Percentiles rank a stretch among this genome's conserved stretches.
Evolutionary conservation across 768 basidiomycete species (phyloP).

Genomic region (Mycena vulgaris): DNA sequence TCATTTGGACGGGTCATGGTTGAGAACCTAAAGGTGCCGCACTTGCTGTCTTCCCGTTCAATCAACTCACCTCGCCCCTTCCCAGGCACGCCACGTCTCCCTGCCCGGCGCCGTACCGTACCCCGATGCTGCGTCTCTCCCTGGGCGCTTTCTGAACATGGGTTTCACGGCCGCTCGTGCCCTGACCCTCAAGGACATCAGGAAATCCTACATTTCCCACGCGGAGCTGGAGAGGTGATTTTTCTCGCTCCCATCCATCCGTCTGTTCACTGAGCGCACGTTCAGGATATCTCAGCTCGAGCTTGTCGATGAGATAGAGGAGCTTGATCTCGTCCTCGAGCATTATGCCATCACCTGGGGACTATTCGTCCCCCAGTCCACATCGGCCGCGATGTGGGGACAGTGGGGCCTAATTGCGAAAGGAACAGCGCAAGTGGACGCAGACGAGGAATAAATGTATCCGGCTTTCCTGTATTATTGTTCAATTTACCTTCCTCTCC

Average conservation of each 20-base stretch:
- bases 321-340: conserved; percentile 88
- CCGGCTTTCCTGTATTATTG: not conserved
- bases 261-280: conserved; percentile 4
- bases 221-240: conserved; percentile 73
- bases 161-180: conserved; percentile 72
- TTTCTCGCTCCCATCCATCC: not conserved
- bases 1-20: conserved; percentile 95
- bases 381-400: conserved; percentile 1
- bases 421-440: conserved; percentile 4
- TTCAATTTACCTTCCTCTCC: not conserved
- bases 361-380: conserved; percentile 32
- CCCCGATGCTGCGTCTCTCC: conserved; percentile 37
- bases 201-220: conserved; percentile 61
- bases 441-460: conserved; percentile 15
- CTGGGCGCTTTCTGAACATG: conserved; percentile 69
- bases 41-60: not conserved
- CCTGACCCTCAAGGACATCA: conserved; percentile 79
- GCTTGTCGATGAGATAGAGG: conserved; percentile 94
- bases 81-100: conserved; percentile 28
- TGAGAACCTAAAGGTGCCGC: conserved; percentile 81
- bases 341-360: conserved; percentile 95
- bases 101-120: conserved; percentile 30
- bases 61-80: not conserved
- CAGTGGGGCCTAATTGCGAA: conserved; percentile 29
- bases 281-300: conserved; percentile 85